Percentiles rank a stretch among this genome's conserved stretches.
Conservation (phyloP, 768 basidiomycete species). For the Mycena vulgaris region DNA sequence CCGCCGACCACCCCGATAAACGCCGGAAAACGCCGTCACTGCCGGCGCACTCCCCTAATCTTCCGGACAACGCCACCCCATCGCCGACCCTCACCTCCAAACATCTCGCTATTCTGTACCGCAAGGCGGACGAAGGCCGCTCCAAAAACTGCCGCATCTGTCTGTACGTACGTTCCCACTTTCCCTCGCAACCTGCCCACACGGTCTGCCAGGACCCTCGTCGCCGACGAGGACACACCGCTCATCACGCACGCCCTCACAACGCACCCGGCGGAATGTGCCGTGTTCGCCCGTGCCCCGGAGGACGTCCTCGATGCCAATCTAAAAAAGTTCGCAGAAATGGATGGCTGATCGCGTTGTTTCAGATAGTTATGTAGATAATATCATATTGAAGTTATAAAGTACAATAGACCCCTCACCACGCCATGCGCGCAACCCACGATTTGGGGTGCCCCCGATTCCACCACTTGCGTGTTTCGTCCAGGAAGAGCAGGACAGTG, state of each 20-base stretch:
- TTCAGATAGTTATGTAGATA: no score
- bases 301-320: background rate
- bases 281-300: background rate
- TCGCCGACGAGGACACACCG: background rate
- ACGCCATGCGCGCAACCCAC: conserved; percentile 37
- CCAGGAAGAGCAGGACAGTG: conserved; percentile 23
- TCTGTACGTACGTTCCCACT: conserved; percentile 5
- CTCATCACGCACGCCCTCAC: conserved; percentile 13
- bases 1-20: no score
- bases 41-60: background rate
- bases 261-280: conserved; percentile 16
- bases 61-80: background rate
- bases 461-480: conserved; percentile 41
- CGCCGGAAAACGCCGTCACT: background rate
- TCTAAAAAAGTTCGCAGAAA: background rate
- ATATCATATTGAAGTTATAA: no score
- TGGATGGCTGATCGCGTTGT: no score
- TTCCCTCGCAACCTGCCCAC: background rate
- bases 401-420: conserved; percentile 15
- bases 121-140: background rate
- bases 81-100: background rate
- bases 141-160: conserved; percentile 20
- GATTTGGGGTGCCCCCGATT: conserved; percentile 39
- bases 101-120: conserved; percentile 17
- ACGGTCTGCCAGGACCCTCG: background rate